Base-by-base conservation (phyloP, 768 basidiomycete genomes). In the Mycena albidolilacea region DNA sequence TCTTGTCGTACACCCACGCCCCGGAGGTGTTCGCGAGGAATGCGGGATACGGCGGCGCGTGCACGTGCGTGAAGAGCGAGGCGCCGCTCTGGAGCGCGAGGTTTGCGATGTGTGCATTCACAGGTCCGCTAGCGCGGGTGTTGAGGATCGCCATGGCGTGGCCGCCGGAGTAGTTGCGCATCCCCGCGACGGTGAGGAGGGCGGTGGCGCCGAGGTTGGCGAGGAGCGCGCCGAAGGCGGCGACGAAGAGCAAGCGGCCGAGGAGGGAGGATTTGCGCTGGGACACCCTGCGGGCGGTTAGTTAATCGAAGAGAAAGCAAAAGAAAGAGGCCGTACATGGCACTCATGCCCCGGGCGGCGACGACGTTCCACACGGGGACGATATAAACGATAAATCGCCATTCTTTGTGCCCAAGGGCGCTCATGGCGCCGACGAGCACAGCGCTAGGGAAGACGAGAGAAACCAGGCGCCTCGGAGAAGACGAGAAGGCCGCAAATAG, bases 311-410 rank as follows among this genome's bases (percentile, higher is more conserved):
- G n/a, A 43, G 41, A 30, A 30, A 30, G 30, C 15, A 44, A 37
- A 64, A 57, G 7, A 41, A 57, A 57, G n/a, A 52, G 9, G n/a
- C 82, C 93, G 74, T 82, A 97, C 94, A 97, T 79, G 80, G 86
- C 88, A 6, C 84, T 79, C 2, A 90, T 85, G 3, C 90, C 92
- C 17, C 90, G 81, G 0, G 96, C 92, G 2, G 94, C 96, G 2
- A 92, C 89, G 4, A 97, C 81, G 76, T 98, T 97, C 81, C 96
- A 85, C 2, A 90, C 79, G 0, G 97, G 97, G 0, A 98, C 89
- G 19, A 91, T 87, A 78, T 99, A 99, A 9, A 96, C 88, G 69
- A 99, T 85, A 82, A 99, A 99, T 8, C 98, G 89, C 98, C 98
- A 99, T 82, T 99, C 98, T 80, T 99, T 99, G 83, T 99, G 98